Evolutionary conservation across 164 flowering plant species (phyloP), one percentile per base, ranked within the genome.

Genomic region (Vitis cinerea): DNA sequence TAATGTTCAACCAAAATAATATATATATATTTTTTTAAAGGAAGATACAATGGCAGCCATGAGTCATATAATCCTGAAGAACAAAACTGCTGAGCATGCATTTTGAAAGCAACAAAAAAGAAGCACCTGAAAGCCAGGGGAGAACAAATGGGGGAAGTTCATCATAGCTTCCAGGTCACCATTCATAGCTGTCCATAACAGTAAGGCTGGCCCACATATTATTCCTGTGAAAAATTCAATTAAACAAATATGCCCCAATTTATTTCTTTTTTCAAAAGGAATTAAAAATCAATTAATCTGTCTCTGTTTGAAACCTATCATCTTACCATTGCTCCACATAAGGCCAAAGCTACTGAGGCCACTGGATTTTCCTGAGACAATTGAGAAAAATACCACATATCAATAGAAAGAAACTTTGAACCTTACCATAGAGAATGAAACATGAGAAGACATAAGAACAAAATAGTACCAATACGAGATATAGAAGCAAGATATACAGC

Each of bases 261-360:
- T 17, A 16, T 17, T 19, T 57, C 44, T 37, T 37, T 37, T 37
- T 37, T 37, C 6, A 3, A 37, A 37, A 37, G 44, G 44, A 6
- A 0, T 37, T 37, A 3, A 37, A 37, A 19, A 27, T 30, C 29
- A 62, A 37, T 5, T 2, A 5, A 23, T 16, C 16, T 9, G 9
- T 15, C 59, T 62, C 13, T 37, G 59, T 50, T 50, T 12, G 19
- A 14, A 10, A 44, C 19, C 50, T n/a, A 47, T 30, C 10, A 72
- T 58, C 83, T 72, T 68, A 87, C 89, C 89, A 61, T 86, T 86
- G 78, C 87, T 84, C 89, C 89, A 87, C 91, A 87, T 87, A 3
- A 87, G 87, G 16, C 90, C 91, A 77, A 87, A 86, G 80, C 82
- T 86, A 58, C 81, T 87, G 12, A 86, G 87, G 31, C 88, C 87